Conservation (phyloP, 2,329 filamentous ascomycete genomes). For the Xylariaceae sp. region DNA sequence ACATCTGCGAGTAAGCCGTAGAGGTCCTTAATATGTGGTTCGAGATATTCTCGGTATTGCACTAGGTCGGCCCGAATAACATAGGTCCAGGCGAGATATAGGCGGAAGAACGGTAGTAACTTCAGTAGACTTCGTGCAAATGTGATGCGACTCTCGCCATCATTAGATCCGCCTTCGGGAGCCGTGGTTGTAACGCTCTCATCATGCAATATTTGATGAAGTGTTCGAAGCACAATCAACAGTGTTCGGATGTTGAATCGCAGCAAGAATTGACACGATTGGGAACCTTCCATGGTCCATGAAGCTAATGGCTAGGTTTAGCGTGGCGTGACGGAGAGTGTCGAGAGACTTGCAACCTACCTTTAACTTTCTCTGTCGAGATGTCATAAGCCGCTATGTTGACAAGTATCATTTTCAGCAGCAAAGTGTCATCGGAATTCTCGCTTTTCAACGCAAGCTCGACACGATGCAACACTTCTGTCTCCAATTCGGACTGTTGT, state of each 20-base stretch:
- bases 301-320: slow-evolving; percentile 37
- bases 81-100: slow-evolving; percentile 53
- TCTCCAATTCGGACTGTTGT: slow-evolving; percentile 76
- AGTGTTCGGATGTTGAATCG: slow-evolving; percentile 77
- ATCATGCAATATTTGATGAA: slow-evolving; percentile 66
- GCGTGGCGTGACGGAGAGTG: slow-evolving; percentile 7
- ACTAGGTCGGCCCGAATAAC: slow-evolving; percentile 45
- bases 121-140: slow-evolving; percentile 39
- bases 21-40: slow-evolving; percentile 44
- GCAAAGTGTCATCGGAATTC: slow-evolving; percentile 57
- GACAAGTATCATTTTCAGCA: slow-evolving; percentile 77
- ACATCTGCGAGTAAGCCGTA: slow-evolving; percentile 44
- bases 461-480: slow-evolving; percentile 76
- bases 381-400: slow-evolving; percentile 82
- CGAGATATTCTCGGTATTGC: slow-evolving; percentile 43
- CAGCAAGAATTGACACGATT: slow-evolving; percentile 62
- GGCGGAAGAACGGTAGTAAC: slow-evolving; percentile 50
- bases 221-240: slow-evolving; percentile 63
- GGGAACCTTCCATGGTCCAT: slow-evolving; percentile 42
- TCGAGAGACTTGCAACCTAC: slow-evolving; percentile 39
- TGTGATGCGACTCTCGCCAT: slow-evolving; percentile 26
- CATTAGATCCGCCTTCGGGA: slow-evolving; percentile 24
- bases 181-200: slow-evolving; percentile 23
- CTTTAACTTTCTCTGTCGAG: slow-evolving; percentile 56
- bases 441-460: slow-evolving; percentile 67